phyloP scores from a whole-genome alignment of 306 rosid species.

The Erythrophleum fordii region DNA sequence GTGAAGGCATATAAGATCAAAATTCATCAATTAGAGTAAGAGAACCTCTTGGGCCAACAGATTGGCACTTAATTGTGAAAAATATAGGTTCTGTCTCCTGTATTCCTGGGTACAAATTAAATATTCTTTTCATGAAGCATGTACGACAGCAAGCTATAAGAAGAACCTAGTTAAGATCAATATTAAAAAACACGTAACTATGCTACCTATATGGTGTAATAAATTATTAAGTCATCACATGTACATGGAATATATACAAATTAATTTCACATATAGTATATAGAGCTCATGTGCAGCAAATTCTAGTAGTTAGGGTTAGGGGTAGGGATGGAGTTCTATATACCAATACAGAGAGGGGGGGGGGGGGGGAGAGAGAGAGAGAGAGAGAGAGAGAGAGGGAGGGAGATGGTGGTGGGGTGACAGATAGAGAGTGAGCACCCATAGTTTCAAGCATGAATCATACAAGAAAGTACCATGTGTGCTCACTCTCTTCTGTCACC shows the following conservation, averaged over 20 bases:
- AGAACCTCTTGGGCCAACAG: neutral
- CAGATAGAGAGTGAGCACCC: slow-evolving; percentile 95
- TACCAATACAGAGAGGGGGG: neutral
- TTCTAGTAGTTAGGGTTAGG: slow-evolving; percentile 29
- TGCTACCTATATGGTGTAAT: neutral
- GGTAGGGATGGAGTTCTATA: neutral
- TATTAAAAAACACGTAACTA: slow-evolving; percentile 12
- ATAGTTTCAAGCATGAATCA: slow-evolving; percentile 84
- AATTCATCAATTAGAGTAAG: slow-evolving; percentile 9
- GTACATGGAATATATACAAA: neutral
- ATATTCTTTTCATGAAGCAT: slow-evolving; percentile 18
- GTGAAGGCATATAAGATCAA: slow-evolving; percentile 1
- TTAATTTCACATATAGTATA: neutral
- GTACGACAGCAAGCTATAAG: slow-evolving; percentile 11
- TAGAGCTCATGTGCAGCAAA: neutral
- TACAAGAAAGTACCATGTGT: slow-evolving; percentile 88
- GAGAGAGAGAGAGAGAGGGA: neutral
- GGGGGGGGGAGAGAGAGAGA: neutral
- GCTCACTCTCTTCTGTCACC: slow-evolving; percentile 99
- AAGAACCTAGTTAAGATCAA: neutral
- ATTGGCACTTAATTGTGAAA: neutral
- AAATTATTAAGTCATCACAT: neutral
- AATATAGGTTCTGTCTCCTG: neutral
- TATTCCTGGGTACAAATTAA: neutral
- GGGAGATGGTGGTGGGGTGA: slow-evolving; percentile 58